Evolutionary conservation across 2,329 filamentous ascomycete genomes (phyloP).

Genomic region (Penicillium sp.): DNA sequence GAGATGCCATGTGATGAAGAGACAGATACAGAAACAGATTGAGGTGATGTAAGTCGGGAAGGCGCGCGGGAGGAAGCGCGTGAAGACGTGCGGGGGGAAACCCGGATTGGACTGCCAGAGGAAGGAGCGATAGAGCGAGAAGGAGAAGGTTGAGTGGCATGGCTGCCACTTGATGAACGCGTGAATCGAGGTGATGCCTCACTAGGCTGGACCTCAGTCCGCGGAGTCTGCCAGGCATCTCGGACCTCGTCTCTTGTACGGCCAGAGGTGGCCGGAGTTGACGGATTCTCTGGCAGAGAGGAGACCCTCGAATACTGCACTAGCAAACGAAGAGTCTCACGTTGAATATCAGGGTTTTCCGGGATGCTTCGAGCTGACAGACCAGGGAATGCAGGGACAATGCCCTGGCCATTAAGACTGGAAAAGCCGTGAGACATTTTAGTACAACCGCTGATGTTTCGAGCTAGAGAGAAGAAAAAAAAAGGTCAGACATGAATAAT

Average conservation of each 20-base stretch:
- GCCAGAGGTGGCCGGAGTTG: not conserved
- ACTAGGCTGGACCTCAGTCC: not conserved
- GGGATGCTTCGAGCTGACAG: slow-evolving; percentile 4
- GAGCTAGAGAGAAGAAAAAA: not conserved
- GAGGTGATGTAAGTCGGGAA: not conserved
- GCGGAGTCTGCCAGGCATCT: not conserved
- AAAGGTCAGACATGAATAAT: not conserved
- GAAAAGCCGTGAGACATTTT: not conserved
- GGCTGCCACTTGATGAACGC: not conserved
- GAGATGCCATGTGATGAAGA: not conserved
- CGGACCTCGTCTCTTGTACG: not conserved
- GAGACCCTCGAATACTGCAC: slow-evolving; percentile 1
- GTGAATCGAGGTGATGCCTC: not conserved
- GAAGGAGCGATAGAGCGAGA: not conserved
- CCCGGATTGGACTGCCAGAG: not conserved
- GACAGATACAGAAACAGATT: not conserved
- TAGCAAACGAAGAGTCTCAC: slow-evolving; percentile 1
- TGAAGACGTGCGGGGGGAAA: not conserved
- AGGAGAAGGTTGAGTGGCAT: not conserved
- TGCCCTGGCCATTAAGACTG: not conserved
- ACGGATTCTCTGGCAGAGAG: not conserved
- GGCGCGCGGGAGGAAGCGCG: not conserved
- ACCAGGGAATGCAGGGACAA: slow-evolving; percentile 3
- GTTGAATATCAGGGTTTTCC: slow-evolving; percentile 1
- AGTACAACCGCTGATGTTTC: not conserved